Base-by-base conservation (phyloP, 2,329 filamentous ascomycete species). In the Apiospora phragmitis region DNA sequence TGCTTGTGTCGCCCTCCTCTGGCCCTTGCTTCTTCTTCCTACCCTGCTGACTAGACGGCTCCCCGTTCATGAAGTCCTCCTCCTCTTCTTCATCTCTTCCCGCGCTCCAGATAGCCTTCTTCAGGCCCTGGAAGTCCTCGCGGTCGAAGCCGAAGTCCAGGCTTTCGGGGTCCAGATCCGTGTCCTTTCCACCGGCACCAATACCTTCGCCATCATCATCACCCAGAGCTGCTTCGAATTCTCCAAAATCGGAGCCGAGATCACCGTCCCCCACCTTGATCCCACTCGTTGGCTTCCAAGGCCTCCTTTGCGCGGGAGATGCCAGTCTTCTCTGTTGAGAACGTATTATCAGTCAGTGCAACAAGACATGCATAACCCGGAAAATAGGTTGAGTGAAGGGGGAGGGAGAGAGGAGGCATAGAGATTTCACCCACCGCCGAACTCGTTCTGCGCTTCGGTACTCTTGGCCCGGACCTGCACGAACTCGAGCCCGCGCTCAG, bases 241-340 rank as follows among this genome's bases (percentile, higher is more conserved):
- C 79, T 2, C 76, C 80, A 42, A 81, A 79, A 29, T 81, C 79
- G 0, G 81, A 77, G 1, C 72, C 76, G 1, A 80, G 75, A 49
- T 81, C 79, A 2, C 79, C 79, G 11, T 74, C 68, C n/a, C 72
- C 72, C 8, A 68, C 73, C 73, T 68, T 81, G 79, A 2, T 82
- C 84, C 91, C 91, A 93, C 78, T 92, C 90, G 76, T 92, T 92
- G 21, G 89, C 83, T 76, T 92, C 86, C 18, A 93, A 79, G 0
- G 90, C 90, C 76, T 92, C 90, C 11, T 84, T 82, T 2, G 89
- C 84, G 12, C 91, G 84, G 0, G 87, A 82, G 47, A 92, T 84
- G 21, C 90, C 90, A 42, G 84, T 86, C 71, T 86, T 87, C 79
- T 92, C 90, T 89, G 71, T 1, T 12, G 5, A 32, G 14, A 7